Conservation (phyloP, 305 asterid species). For the Withania somnifera region DNA sequence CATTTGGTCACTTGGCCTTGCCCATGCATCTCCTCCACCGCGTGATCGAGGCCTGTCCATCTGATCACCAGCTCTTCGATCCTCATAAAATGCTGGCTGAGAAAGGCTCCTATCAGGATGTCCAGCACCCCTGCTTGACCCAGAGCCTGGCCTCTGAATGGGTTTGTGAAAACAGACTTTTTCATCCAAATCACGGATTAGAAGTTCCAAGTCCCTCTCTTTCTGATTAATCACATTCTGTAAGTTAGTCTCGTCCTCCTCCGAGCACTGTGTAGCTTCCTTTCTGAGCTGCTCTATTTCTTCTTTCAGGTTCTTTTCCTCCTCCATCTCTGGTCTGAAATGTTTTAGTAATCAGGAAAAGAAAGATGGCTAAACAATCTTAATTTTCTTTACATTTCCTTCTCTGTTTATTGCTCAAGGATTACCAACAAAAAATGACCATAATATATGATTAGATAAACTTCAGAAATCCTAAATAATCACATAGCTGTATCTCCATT, state of each 20-base stretch:
- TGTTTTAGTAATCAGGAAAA: constrained; percentile 12
- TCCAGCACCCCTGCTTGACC: constrained; percentile 42
- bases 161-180: constrained; percentile 69
- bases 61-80: constrained; percentile 40
- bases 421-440: neutral
- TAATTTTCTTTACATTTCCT: neutral
- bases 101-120: constrained; percentile 48
- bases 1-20: constrained; percentile 9
- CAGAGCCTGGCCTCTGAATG: constrained; percentile 74
- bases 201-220: constrained; percentile 56
- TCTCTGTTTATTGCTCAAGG: neutral
- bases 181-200: constrained; percentile 68
- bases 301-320: constrained; percentile 72
- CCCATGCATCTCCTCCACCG: constrained; percentile 45
- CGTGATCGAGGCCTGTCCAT: constrained; percentile 78
- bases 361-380: neutral
- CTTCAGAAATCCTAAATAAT: neutral
- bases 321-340: constrained; percentile 80
- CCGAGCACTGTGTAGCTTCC: constrained; percentile 36
- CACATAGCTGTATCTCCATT: neutral
- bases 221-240: constrained; percentile 40
- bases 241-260: constrained; percentile 29
- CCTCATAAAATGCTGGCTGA: constrained; percentile 35
- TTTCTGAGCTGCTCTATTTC: constrained; percentile 60
- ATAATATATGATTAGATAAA: neutral